A percentile compares a stretch with the other conserved stretches of the same genome.
Evolutionary conservation across 192 early-diverging fungal genomes (phyloP).

Genomic region (Coemansia sp.): DNA sequence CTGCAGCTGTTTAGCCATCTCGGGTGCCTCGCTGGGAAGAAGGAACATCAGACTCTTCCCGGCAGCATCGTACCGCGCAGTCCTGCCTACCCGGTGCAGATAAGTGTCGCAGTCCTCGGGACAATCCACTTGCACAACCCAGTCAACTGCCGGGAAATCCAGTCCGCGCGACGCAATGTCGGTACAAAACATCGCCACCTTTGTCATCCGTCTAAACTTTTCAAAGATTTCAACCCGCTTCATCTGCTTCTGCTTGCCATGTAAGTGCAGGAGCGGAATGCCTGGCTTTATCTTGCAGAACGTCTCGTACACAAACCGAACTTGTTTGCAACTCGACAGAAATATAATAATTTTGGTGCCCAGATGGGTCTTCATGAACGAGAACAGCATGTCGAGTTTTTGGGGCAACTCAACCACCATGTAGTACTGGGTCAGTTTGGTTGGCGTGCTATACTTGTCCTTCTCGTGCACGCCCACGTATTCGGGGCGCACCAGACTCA

Average conservation of each 20-base stretch:
- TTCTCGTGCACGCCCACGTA: conserved; percentile 94
- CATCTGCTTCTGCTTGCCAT: conserved; percentile 97
- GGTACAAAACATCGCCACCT: conserved; percentile 85
- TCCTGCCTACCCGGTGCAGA: conserved; percentile 97
- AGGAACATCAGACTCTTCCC: conserved; percentile 89
- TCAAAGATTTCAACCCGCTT: conserved; percentile 93
- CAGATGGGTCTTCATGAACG: conserved; percentile 93
- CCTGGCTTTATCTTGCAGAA: conserved; percentile 96
- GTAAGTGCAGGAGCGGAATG: conserved; percentile 84
- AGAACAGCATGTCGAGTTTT: conserved; percentile 95
- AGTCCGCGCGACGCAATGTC: conserved; percentile 96
- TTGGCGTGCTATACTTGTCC: conserved; percentile 78
- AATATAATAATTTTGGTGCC: conserved; percentile 90
- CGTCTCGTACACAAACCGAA: conserved; percentile 90
- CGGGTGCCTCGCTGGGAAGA: conserved; percentile 83
- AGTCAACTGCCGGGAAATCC: conserved; percentile 97
- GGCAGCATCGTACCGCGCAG: conserved; percentile 87
- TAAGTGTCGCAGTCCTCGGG: conserved; percentile 97
- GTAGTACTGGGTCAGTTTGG: conserved; percentile 82
- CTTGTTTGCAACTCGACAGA: conserved; percentile 94
- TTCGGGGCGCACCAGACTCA: conserved; percentile 87
- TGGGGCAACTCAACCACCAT: conserved; percentile 77
- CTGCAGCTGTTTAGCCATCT: conserved; percentile 73
- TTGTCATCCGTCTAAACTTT: conserved; percentile 76
- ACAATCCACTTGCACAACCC: conserved; percentile 97